Conservation (phyloP, 2,329 filamentous ascomycete genomes). For the Aspergillus hiratsukae region DNA sequence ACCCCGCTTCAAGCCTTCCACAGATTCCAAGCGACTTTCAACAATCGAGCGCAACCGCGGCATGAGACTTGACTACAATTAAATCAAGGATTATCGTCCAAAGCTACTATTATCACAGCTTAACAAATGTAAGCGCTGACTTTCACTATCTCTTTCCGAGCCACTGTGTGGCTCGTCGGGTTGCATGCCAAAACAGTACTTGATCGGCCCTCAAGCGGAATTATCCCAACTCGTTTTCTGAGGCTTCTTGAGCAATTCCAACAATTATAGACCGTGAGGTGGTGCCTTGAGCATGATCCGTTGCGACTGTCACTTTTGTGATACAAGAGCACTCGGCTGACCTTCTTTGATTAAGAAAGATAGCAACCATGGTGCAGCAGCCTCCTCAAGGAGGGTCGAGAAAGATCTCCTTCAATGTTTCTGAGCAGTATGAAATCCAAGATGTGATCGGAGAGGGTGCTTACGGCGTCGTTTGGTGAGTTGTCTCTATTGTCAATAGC, state of each 20-base stretch:
- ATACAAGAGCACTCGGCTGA: not conserved
- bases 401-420: conserved; percentile 99
- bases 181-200: not conserved
- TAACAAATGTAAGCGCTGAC: conserved; percentile 8
- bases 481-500: conserved; percentile 11
- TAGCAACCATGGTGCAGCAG: conserved; percentile 39
- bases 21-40: conserved; percentile 2
- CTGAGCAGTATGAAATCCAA: conserved; percentile 98
- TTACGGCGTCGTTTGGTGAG: conserved; percentile 96
- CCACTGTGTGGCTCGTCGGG: conserved; percentile 15
- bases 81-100: not conserved
- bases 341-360: conserved; percentile 5
- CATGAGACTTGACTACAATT: conserved; percentile 2
- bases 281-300: not conserved
- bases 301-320: not conserved
- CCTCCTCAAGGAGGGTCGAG: conserved; percentile 56
- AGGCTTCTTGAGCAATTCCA: conserved; percentile 3
- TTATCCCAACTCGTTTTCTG: not conserved
- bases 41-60: conserved; percentile 3
- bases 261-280: not conserved
- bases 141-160: not conserved
- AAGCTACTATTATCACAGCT: not conserved
- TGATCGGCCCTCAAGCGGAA: not conserved
- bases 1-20: conserved; percentile 14
- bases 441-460: conserved; percentile 98